Conservation (phyloP, 129 eudicot species). For the Pittosporum tobira region DNA sequence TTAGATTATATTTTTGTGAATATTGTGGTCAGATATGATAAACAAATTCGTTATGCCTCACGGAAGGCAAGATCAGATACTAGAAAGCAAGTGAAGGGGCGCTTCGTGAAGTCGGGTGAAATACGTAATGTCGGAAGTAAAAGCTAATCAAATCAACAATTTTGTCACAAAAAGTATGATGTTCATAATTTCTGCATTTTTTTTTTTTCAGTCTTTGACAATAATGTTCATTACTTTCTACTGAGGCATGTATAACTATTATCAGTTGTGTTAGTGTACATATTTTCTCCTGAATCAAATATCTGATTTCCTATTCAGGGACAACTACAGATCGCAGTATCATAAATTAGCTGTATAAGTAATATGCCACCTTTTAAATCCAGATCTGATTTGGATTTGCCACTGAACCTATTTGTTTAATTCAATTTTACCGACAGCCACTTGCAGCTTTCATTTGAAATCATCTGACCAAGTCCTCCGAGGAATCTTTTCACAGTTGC, state of each 20-base stretch:
- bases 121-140: neutral
- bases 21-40: slow-evolving; percentile 30
- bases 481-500: no score
- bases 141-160: neutral
- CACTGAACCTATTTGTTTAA: neutral
- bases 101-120: slow-evolving; percentile 37
- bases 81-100: slow-evolving; percentile 40
- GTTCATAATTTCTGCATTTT: no score
- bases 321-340: neutral
- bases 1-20: no score
- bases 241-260: neutral
- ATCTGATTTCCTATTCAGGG: neutral
- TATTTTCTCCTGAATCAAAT: neutral
- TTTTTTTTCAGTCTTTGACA: no score
- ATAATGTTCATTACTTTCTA: neutral
- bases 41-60: slow-evolving; percentile 35
- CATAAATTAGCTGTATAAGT: neutral
- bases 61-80: slow-evolving; percentile 40
- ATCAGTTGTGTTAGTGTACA: neutral
- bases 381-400: neutral
- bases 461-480: no score
- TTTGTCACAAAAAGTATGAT: no score
- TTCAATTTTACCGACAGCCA: neutral
- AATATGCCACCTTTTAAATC: neutral
- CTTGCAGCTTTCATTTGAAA: no score